phyloP scores from a whole-genome alignment of 805 yeast species.

The Candida methanosorbosa region DNA sequence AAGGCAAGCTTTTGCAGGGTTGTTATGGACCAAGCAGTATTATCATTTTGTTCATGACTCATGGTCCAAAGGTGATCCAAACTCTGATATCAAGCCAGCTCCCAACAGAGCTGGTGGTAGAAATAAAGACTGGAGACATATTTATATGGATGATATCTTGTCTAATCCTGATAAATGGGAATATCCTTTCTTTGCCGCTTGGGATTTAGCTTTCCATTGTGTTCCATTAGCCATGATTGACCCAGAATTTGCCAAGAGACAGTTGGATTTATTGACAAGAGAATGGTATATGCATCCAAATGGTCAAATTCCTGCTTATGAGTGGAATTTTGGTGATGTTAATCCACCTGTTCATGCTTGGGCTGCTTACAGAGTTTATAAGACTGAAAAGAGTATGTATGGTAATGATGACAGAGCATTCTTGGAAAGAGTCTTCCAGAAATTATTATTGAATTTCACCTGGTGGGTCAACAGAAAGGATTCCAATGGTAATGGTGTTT shows the following conservation, averaged over 20 bases:
- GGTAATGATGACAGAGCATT: constrained; percentile 76
- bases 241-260: constrained; percentile 85
- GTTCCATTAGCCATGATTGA: constrained; percentile 90
- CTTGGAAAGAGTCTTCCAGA: constrained; percentile 88
- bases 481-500: constrained; percentile 75
- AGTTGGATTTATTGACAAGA: constrained; percentile 74
- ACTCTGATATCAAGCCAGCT: constrained; percentile 67
- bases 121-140: constrained; percentile 81
- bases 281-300: constrained; percentile 98
- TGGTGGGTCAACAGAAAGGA: constrained; percentile 98
- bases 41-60: constrained; percentile 78
- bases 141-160: constrained; percentile 79
- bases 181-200: constrained; percentile 91
- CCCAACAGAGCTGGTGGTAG: constrained; percentile 78
- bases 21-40: constrained; percentile 89
- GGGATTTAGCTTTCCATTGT: constrained; percentile 96
- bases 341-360: constrained; percentile 97
- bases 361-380: constrained; percentile 83
- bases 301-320: constrained; percentile 96
- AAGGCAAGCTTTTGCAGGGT: constrained; percentile 90
- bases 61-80: constrained; percentile 85
- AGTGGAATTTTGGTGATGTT: constrained; percentile 94
- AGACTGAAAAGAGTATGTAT: constrained; percentile 78
- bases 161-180: constrained; percentile 95
- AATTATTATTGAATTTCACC: constrained; percentile 78